phyloP scores from a whole-genome alignment of 306 rosid genomes.

The Dalbergia oliveri region DNA sequence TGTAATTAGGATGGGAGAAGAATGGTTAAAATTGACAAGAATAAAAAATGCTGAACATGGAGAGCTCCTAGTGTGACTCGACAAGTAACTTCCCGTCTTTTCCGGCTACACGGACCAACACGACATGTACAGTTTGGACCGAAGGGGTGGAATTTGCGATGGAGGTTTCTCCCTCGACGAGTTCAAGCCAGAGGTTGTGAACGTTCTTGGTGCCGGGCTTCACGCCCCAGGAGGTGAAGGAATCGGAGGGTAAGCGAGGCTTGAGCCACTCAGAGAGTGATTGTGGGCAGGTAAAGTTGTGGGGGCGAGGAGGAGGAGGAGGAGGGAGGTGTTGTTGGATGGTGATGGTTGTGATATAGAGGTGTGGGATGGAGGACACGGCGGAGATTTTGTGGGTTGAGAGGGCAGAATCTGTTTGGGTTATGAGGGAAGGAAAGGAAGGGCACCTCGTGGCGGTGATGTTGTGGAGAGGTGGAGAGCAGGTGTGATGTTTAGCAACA shows the following conservation, averaged over 20 bases:
- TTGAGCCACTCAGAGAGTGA: conserved; percentile 89
- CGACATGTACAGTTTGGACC: conserved; percentile 83
- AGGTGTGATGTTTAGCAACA: no score
- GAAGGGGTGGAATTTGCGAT: conserved; percentile 82
- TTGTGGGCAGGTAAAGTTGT: conserved; percentile 70
- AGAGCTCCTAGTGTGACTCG: conserved; percentile 79
- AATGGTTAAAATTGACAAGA: conserved; percentile 15
- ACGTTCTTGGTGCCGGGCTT: conserved; percentile 91
- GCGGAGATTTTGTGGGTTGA: conserved; percentile 66
- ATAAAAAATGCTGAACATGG: conserved; percentile 26
- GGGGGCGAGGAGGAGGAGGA: conserved; percentile 36
- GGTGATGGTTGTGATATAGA: not conserved
- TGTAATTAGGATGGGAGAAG: conserved; percentile 10
- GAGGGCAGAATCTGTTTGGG: not conserved
- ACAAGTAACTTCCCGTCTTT: conserved; percentile 53
- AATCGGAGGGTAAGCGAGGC: conserved; percentile 80
- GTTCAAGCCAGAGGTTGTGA: conserved; percentile 97
- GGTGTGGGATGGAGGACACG: conserved; percentile 81
- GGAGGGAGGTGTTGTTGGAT: not conserved
- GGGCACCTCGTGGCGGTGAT: conserved; percentile 45
- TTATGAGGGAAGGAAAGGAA: conserved; percentile 48
- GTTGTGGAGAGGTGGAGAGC: conserved; percentile 59
- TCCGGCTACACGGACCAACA: conserved; percentile 62
- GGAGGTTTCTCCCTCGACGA: conserved; percentile 84
- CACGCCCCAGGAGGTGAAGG: conserved; percentile 91